Base-by-base conservation (phyloP, 1,284 basidiomycete genomes). In the Ceratobasidium sp. region DNA sequence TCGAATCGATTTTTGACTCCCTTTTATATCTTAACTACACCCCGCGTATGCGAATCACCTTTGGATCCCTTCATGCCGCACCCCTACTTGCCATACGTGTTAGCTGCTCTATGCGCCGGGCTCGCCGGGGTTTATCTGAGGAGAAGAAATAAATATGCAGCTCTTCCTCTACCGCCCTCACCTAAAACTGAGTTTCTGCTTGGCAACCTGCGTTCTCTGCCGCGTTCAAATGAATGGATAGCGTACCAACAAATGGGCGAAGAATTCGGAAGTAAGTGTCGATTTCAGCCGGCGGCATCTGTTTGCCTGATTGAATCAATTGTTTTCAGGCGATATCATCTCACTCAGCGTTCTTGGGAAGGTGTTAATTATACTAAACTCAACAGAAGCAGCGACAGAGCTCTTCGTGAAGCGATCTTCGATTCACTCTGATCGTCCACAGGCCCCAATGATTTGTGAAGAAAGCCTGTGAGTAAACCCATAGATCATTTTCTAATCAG, bases 321-420 rank as follows among this genome's bases (percentile, higher is more conserved):
- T 15, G 14, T 14, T 22, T 27, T 3, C 48, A 75, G 76, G 66
- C n/a, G 73, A 75, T n/a, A 62, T 78, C 7, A 60, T 71, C 15
- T 76, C 59, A 33, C 41, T 78, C 15, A 60, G 63, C 27, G 48
- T 76, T 11, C 47, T 74, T 15, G 75, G 76, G 1, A 44, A 74
- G 29, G 47, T 69, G 22, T 62, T 75, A 36, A 62, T 78, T 22
- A 29, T 78, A 2, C 57, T 78, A 9, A 78, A 78, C 66, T 72
- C 74, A 44, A 33, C 51, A 19, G 27, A 75, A 41, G 76, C 76
- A 8, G 76, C 74, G 8, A 51, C 47, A 22, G 77, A 75, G 2
- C 63, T 78, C 27, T 47, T 78, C 15, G 77, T 74, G 5, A 66
- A 56, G 53, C 60, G 74, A 1, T 71, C 76, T 7, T 48, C 60